A percentile compares a stretch with the other conserved stretches of the same genome.
Evolutionary conservation across 495 filamentous ascomycete genomes (phyloP).

Genomic region (Emericellopsis terricola): DNA sequence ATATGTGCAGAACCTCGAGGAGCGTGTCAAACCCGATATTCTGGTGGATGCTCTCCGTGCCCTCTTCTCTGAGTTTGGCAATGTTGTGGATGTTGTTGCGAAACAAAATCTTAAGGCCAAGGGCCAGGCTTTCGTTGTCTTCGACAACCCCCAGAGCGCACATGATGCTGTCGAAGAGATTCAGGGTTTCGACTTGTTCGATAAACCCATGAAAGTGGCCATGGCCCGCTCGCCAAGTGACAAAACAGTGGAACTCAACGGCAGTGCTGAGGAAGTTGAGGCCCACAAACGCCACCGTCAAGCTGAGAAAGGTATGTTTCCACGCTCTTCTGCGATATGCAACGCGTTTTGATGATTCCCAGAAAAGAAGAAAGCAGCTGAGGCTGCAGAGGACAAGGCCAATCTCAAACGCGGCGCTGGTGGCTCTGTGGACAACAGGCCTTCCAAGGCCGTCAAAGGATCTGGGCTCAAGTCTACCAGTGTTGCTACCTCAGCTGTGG

Average conservation of each 20-base stretch:
- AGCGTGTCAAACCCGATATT: conserved; percentile 67
- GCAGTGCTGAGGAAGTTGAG: conserved; percentile 70
- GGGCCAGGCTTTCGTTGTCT: conserved; percentile 94
- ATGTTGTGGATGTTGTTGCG: conserved; percentile 76
- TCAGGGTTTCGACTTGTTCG: conserved; percentile 87
- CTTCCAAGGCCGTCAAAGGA: conserved; percentile 55
- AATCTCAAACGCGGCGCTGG: conserved; percentile 55
- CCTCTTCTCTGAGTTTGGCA: conserved; percentile 85
- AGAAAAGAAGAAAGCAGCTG: conserved; percentile 87
- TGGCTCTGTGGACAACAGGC: conserved; percentile 32
- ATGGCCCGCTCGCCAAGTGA: conserved; percentile 79
- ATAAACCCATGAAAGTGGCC: conserved; percentile 77
- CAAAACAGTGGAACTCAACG: conserved; percentile 57
- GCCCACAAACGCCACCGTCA: conserved; percentile 67
- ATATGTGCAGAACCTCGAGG: conserved; percentile 83
- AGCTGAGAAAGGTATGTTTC: conserved; percentile 66
- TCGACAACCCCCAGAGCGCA: conserved; percentile 60
- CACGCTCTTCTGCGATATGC: too few species aligned
- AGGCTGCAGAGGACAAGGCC: conserved; percentile 66
- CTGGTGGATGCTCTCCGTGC: conserved; percentile 56
- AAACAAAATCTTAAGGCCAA: conserved; percentile 86
- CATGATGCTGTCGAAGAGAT: conserved; percentile 70
- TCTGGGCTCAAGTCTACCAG: conserved; percentile 69
- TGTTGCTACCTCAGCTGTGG: conserved; percentile 48
- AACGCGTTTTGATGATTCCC: not conserved